Evolutionary conservation across 768 basidiomycete genomes (phyloP).

Genomic region (Ramaria sp.): DNA sequence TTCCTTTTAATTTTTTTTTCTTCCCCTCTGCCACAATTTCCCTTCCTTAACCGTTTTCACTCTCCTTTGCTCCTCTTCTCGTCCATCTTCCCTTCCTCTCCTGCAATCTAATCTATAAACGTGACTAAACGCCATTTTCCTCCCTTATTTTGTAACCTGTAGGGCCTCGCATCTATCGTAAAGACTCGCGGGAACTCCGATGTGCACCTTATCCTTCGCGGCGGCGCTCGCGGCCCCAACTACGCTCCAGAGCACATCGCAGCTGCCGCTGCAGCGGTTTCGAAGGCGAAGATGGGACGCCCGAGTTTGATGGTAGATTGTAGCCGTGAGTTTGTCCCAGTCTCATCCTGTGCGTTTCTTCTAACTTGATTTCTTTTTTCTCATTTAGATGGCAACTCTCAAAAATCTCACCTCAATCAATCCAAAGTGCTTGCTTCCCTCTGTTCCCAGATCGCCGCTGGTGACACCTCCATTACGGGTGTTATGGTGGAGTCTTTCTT

Average conservation of each 20-base stretch:
- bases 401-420: constrained; percentile 91
- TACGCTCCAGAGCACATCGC: constrained; percentile 64
- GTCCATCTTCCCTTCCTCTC: background rate
- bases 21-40: too few relatives aligned
- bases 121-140: too few relatives aligned
- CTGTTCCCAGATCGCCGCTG: constrained; percentile 61
- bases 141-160: too few relatives aligned
- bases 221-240: constrained; percentile 87
- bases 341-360: too few relatives aligned
- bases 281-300: constrained; percentile 45
- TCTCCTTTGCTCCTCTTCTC: too few relatives aligned
- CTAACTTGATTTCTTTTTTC: too few relatives aligned
- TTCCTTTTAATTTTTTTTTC: too few relatives aligned
- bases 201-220: constrained; percentile 93
- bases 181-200: constrained; percentile 75
- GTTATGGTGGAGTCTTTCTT: constrained; percentile 98
- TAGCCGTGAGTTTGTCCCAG: constrained; percentile 42
- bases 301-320: constrained; percentile 86
- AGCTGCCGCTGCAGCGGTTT: constrained; percentile 48
- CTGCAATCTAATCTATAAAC: too few relatives aligned
- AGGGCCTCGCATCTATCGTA: constrained; percentile 82
- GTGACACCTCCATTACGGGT: constrained; percentile 60
- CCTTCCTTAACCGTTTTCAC: too few relatives aligned
- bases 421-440: constrained; percentile 66
- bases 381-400: constrained; percentile 95